A percentile compares a stretch with the other conserved stretches of the same genome.
These are phyloP conservation scores for Fusarium sarcochroum DNA, from an alignment of 2,329 filamentous ascomycete species.

Conservation along the genomic window DNA sequence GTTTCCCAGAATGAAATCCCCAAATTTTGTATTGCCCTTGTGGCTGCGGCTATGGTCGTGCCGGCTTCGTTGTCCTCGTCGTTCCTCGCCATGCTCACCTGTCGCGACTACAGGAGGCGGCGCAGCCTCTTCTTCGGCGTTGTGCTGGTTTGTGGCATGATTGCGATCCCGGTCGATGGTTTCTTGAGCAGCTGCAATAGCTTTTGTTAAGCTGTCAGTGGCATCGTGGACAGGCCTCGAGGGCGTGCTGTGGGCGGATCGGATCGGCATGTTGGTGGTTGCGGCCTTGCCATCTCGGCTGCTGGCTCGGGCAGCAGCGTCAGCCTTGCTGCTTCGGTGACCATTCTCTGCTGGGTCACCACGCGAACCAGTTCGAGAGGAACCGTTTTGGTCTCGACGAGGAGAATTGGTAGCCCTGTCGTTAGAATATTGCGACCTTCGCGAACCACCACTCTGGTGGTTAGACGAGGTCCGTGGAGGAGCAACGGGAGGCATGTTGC, in stretches of 20 bases:
- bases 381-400: conserved; percentile 56
- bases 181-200: conserved; percentile 64
- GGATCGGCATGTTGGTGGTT: conserved; percentile 60
- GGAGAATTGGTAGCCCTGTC: conserved; percentile 62
- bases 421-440: conserved; percentile 61
- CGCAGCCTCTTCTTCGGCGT: conserved; percentile 59
- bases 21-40: conserved; percentile 85
- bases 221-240: conserved; percentile 77
- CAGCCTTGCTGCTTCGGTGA: conserved; percentile 53
- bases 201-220: conserved; percentile 82
- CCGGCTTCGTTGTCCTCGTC: conserved; percentile 67
- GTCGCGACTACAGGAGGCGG: conserved; percentile 61
- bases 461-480: conserved; percentile 88
- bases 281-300: conserved; percentile 58
- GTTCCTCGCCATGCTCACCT: conserved; percentile 62
- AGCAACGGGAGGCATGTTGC: conserved; percentile 77
- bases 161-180: conserved; percentile 49
- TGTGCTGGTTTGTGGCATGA: conserved; percentile 44
- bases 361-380: conserved; percentile 54
- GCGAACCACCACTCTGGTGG: conserved; percentile 59
- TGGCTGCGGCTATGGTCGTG: conserved; percentile 69
- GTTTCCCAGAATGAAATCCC: conserved; percentile 95
- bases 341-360: conserved; percentile 51
- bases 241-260: conserved; percentile 61
- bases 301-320: conserved; percentile 57